These are phyloP conservation scores for Colletotrichum eleusines DNA, from an alignment of 2,329 filamentous ascomycete genomes.

Conservation along the genomic window DNA sequence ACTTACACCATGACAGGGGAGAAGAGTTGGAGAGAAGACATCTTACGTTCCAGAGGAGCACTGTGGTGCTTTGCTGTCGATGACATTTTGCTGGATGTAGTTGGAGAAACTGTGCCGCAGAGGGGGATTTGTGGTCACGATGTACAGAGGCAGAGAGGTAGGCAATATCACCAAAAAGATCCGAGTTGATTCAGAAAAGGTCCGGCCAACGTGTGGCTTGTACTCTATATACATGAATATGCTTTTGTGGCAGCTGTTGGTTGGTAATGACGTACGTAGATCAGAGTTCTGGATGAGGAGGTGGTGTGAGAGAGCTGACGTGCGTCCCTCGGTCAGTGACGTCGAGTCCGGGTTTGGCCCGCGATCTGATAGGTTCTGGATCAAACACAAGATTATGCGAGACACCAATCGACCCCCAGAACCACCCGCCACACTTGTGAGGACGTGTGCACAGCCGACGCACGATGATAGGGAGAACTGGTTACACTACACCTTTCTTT, in stretches of 20 bases:
- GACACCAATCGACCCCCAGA: conserved; percentile 33
- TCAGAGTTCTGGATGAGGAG: conserved; percentile 9
- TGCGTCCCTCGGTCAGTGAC: conserved; percentile 32
- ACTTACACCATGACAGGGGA: fast-evolving
- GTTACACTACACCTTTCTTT: conserved; percentile 1
- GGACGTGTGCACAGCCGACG: conserved; percentile 12
- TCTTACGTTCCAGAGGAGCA: conserved; percentile 24
- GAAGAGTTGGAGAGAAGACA: too few relatives aligned
- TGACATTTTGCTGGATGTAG: conserved; percentile 9
- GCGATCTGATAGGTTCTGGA: conserved; percentile 35
- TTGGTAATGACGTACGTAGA: conserved; percentile 27
- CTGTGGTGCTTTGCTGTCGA: conserved; percentile 18
- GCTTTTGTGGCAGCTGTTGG: conserved; percentile 8
- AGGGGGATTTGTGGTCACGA: not conserved
- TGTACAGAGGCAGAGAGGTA: not conserved
- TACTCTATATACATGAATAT: conserved; percentile 24
- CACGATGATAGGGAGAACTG: conserved; percentile 9
- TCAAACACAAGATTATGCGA: conserved; percentile 25
- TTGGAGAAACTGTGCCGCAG: not conserved
- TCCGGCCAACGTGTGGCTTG: not conserved
- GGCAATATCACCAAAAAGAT: not conserved
- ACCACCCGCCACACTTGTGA: conserved; percentile 17
- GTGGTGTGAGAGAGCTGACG: conserved; percentile 37
- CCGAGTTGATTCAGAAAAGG: not conserved
- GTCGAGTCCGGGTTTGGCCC: conserved; percentile 32